Base-by-base conservation (phyloP, 2,329 filamentous ascomycete species). In the Arthroderma uncinatum region DNA sequence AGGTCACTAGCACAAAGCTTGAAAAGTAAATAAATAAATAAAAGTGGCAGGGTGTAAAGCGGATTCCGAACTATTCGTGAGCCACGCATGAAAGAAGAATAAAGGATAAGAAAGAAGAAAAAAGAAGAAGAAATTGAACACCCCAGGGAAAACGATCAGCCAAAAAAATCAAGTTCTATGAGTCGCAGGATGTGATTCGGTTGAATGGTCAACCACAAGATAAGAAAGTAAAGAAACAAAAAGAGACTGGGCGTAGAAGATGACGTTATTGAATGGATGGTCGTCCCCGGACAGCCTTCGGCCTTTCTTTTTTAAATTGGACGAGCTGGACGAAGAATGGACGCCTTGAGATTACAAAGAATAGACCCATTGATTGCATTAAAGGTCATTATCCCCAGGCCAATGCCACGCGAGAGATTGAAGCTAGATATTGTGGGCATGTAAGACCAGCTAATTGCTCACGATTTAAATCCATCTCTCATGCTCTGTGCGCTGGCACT, bases 401-500 rank as follows among this genome's bases (percentile, higher is more conserved):
- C 21, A 10, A 47, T 25, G 40, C 47, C 25, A 4, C 25, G 47
- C 14, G 28, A 50, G 28, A 50, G 47, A 50, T 50, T 16, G 28
- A 25, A 30, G 25, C 47, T 30, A 19, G 28, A 50, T 25, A 30
- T 23, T 30, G 47, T 50, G 47, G 25, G 47, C 33, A 53, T 8
- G 33, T 21, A 53, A 53, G 30, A 53, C 23, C 25, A 34, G 48
- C 34, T 56, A 52, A 36, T 16, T 39, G 53, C 58, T 68, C 73
- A 85, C 66, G 81, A 83, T 71, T 92, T 91, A 60, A 89, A 78
- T 14, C 86, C 86, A 71, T 97, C 92, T 66, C 88, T 82, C 80
- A 85, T 89, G 76, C 91, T 96, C 74, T 91, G 85, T 62, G 87
- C 86, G 77, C 91, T 96, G 23, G 92, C 89, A 71, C 91, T 96